Evolutionary conservation across 2,329 filamentous ascomycete species (phyloP).

Genomic region (Calycina marina): DNA sequence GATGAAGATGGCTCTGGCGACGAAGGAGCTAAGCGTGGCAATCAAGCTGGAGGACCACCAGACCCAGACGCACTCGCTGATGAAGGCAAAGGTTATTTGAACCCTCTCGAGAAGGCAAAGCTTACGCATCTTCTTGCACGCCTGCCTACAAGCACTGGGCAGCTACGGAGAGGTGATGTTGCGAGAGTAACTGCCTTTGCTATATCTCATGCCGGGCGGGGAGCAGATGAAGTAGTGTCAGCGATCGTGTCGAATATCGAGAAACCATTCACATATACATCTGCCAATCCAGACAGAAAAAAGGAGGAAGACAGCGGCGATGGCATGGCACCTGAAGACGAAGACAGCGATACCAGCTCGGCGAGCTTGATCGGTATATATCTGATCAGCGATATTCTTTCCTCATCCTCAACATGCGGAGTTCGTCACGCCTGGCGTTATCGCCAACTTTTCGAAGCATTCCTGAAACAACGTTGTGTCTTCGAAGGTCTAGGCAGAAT

Average conservation of each 20-base stretch:
- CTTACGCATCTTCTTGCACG: constrained; percentile 72
- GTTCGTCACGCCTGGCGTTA: constrained; percentile 57
- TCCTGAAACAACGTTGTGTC: constrained; percentile 40
- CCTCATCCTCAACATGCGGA: constrained; percentile 45
- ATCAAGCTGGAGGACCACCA: constrained; percentile 29
- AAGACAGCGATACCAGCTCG: constrained; percentile 49
- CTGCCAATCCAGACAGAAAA: constrained; percentile 46
- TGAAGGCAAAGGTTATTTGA: constrained; percentile 44
- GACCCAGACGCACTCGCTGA: constrained; percentile 17
- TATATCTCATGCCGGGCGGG: constrained; percentile 70
- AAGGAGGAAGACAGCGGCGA: constrained; percentile 25
- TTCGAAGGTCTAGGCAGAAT: constrained; percentile 51
- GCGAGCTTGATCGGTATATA: constrained; percentile 73
- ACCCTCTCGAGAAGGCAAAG: constrained; percentile 71
- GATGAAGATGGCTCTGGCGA: constrained; percentile 63
- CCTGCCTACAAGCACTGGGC: constrained; percentile 60
- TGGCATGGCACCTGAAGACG: constrained; percentile 26
- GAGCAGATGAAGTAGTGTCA: constrained; percentile 82
- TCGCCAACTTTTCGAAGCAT: constrained; percentile 46
- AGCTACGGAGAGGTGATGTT: constrained; percentile 70
- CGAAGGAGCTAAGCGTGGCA: constrained; percentile 27
- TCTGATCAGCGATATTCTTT: constrained; percentile 55
- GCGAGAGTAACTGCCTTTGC: constrained; percentile 79
- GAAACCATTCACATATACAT: constrained; percentile 58
- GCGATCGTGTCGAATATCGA: constrained; percentile 73